phyloP scores from a whole-genome alignment of 768 basidiomycete species.

The Tylopilus sp. region DNA sequence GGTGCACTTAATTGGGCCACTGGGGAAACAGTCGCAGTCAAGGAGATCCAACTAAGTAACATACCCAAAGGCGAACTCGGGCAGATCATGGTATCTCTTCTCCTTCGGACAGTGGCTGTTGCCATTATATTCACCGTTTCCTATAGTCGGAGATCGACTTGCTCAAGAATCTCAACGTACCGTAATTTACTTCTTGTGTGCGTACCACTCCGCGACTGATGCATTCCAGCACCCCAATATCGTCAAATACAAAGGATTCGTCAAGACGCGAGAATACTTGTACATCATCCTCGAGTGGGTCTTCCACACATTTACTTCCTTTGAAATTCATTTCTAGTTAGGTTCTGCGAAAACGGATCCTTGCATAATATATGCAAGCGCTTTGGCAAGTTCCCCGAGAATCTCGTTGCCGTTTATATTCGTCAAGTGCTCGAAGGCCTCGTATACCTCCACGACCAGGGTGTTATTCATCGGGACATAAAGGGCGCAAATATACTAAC shows the following conservation, averaged over 20 bases:
- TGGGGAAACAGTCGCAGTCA: slow-evolving; percentile 97
- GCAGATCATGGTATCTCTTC: slow-evolving; percentile 83
- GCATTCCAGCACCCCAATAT: slow-evolving; percentile 83
- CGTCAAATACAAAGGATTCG: slow-evolving; percentile 98
- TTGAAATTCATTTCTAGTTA: slow-evolving; percentile 12
- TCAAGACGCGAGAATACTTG: slow-evolving; percentile 89
- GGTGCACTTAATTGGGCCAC: slow-evolving; percentile 93
- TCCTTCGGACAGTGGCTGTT: not conserved
- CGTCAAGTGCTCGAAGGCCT: slow-evolving; percentile 94
- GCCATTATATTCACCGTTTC: slow-evolving; percentile 6
- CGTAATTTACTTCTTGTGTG: slow-evolving; percentile 15
- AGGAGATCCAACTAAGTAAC: slow-evolving; percentile 93
- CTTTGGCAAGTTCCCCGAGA: slow-evolving; percentile 98
- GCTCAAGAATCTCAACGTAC: slow-evolving; percentile 92
- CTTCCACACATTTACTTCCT: not conserved
- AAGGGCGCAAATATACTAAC: slow-evolving; percentile 99
- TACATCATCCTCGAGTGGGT: slow-evolving; percentile 95
- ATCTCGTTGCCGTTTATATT: slow-evolving; percentile 93
- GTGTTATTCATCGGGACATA: slow-evolving; percentile 98
- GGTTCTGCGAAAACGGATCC: slow-evolving; percentile 98
- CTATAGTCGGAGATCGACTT: slow-evolving; percentile 91
- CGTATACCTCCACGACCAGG: slow-evolving; percentile 97
- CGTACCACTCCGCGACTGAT: slow-evolving; percentile 11
- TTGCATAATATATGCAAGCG: slow-evolving; percentile 93
- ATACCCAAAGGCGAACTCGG: slow-evolving; percentile 91